Evolutionary conservation across 768 basidiomycete species (phyloP), one percentile per base, ranked within the genome.

Genomic region (Naematelia encephala): DNA sequence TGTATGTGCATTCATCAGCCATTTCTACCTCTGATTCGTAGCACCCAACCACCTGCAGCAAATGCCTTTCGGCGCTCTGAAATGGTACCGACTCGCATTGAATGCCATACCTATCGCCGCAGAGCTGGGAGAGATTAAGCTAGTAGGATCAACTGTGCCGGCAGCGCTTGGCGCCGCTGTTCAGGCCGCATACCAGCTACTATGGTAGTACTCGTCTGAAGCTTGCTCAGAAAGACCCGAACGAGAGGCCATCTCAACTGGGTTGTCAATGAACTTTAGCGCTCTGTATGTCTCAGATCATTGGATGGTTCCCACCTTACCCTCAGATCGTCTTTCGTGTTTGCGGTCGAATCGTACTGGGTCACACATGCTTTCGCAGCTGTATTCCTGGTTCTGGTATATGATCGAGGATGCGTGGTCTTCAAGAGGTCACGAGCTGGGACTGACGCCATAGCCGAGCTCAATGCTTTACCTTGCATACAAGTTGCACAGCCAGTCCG

Each of bases 31-130:
- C 48, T 50, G 26, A 10, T 23, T 4, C 8, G 11, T 27, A 50
- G 44, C 48, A 10, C 19, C 48, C 5, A 50, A 16, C 11, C 26
- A 21, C 25, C 48, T 16, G 14, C 48, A 50, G 14, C 19, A 50
- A 23, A 50, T 50, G 48, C 48, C 48, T 16, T 50, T 50, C 48
- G 26, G n/a, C 4, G 48, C 48, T 16, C 48, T 50, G n/a, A 16
- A 23, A 25, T 50, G 48, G 48, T 50, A 50, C 25, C 22, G 48
- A 23, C 48, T 50, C 2, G 48, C 48, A 3, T 23, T 50, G n/a
- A 50, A 50, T 50, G 48, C 48, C 26, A 50, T 50, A 2, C 48
- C 48, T 3, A 50, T 50, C 48, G 48, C n/a, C 48, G 8, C 48
- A 50, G 48, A 19, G 27, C 48, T 50, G 48, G 48, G 48, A 26